Percentiles rank a stretch among this genome's conserved stretches.
Conservation (phyloP, 345 rosid species). For the Brassica juncea region DNA sequence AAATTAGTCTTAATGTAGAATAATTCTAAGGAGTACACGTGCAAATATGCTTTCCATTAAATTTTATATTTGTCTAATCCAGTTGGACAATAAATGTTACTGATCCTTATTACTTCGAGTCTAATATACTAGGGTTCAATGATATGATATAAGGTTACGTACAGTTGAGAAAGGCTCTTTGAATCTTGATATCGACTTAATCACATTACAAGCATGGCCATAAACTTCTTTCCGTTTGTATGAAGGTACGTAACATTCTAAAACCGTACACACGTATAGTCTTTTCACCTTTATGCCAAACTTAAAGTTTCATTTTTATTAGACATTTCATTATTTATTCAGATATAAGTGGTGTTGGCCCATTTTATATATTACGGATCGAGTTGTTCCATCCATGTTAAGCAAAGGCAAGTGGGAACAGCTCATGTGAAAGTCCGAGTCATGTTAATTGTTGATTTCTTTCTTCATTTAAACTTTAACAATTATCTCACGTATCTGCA, state of each 20-base stretch:
- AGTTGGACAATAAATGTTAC: conserved; percentile 21
- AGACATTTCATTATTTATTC: conserved; percentile 9
- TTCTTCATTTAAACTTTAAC: conserved; percentile 4
- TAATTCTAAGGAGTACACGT: conserved; percentile 35
- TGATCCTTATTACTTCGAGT: conserved; percentile 17
- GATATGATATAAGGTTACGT: conserved; percentile 32
- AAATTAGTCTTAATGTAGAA: background rate
- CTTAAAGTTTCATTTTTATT: background rate
- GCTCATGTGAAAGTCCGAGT: conserved; percentile 34
- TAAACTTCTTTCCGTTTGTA: conserved; percentile 24
- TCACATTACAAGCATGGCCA: background rate
- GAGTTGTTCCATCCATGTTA: conserved; percentile 33
- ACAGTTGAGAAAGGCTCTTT: conserved; percentile 32
- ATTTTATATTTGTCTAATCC: conserved; percentile 9
- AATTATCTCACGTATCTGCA: conserved; percentile 15
- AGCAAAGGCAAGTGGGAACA: conserved; percentile 43
- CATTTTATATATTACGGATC: conserved; percentile 29
- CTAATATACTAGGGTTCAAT: conserved; percentile 21
- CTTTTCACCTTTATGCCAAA: conserved; percentile 20
- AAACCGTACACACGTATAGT: conserved; percentile 9
- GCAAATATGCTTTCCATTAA: conserved; percentile 35
- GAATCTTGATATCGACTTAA: conserved; percentile 7
- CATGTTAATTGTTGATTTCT: conserved; percentile 29
- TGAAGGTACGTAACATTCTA: conserved; percentile 6
- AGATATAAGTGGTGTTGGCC: conserved; percentile 24